Evolutionary conservation across 306 rosid genomes (phyloP), one percentile per base, ranked within the genome.

Genomic region (Fagus crenata): DNA sequence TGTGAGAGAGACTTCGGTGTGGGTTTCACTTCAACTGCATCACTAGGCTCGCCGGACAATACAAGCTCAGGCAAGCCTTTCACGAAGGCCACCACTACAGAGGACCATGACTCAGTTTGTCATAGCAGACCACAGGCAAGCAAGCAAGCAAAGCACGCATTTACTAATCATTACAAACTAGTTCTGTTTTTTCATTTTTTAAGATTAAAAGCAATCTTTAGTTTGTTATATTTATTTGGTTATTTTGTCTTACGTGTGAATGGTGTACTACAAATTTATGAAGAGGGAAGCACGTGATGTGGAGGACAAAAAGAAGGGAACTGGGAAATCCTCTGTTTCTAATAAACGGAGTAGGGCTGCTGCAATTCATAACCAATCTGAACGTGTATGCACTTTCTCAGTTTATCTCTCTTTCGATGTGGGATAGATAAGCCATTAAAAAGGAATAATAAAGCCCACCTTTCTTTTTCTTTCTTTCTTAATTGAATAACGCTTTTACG

Each of bases 291-390:
- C 69, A 28, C 81, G 54, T 0, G 89, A 88, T 1, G 88, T 63
- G 3, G 85, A 74, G 41, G 84, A 81, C 55, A 90, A 80, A 84
- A 83, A 82, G 74, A 88, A 83, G 43, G 81, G 75, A 49, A 86
- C 17, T 6, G 67, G 83, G 40, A 95, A 95, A 82, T 90, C 91
- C 39, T 85, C 97, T 0, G 73, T 54, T 28, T 95, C 89, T 56
- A 85, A 89, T 1, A 95, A 91, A 85, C 83, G 97, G 81, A 89
- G 93, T 36, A 86, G 97, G 77, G 97, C 96, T 49, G 97, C 97
- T 31, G 93, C 91, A 4, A 85, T 91, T 67, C 99, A 95, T 85
- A 95, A 95, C 74, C 97, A 92, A 74, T 95, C 99, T n/a, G 99
- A 95, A 87, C 90, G 97, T 37, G 99, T 95, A 67, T 71, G 83